Evolutionary conservation across 2,329 filamentous ascomycete species (phyloP).

Genomic region (Penicillium corylophilum): DNA sequence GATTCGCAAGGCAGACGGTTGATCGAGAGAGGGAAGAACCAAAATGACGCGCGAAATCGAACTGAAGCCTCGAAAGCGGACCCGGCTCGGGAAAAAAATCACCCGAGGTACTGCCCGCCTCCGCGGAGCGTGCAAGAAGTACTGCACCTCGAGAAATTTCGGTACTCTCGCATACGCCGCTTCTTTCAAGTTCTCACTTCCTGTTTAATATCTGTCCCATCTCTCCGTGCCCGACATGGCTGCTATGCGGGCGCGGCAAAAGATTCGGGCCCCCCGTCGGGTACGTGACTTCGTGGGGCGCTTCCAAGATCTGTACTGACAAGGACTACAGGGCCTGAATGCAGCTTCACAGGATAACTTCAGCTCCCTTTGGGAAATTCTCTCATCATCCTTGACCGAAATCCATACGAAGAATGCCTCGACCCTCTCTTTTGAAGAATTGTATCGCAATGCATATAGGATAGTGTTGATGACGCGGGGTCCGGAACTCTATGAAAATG

Average conservation of each 20-base stretch:
- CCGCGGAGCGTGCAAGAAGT: conserved; percentile 20
- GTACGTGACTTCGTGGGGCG: conserved; percentile 48
- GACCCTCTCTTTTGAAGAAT: conserved; percentile 85
- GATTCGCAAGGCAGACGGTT: background rate
- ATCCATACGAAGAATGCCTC: conserved; percentile 94
- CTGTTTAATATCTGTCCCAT: background rate
- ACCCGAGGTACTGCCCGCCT: conserved; percentile 15
- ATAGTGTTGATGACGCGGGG: conserved; percentile 88
- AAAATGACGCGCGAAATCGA: background rate
- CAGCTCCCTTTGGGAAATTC: conserved; percentile 76
- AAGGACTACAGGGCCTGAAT: conserved; percentile 50
- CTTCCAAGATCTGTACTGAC: conserved; percentile 12
- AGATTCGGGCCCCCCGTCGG: conserved; percentile 66
- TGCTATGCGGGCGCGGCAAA: conserved; percentile 55
- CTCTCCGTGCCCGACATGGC: conserved; percentile 42
- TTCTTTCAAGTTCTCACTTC: background rate
- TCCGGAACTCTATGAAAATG: conserved; percentile 73
- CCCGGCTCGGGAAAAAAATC: conserved; percentile 11
- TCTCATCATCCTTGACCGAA: conserved; percentile 74
- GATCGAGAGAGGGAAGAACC: background rate
- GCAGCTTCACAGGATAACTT: conserved; percentile 69
- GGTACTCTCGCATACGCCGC: background rate
- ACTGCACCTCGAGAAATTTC: background rate
- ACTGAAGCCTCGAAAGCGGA: conserved; percentile 3
- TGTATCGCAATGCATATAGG: conserved; percentile 92